These are phyloP conservation scores for Neodidymelliopsis sp. DNA, from an alignment of 2,329 filamentous ascomycete species.

Conservation along the genomic window DNA sequence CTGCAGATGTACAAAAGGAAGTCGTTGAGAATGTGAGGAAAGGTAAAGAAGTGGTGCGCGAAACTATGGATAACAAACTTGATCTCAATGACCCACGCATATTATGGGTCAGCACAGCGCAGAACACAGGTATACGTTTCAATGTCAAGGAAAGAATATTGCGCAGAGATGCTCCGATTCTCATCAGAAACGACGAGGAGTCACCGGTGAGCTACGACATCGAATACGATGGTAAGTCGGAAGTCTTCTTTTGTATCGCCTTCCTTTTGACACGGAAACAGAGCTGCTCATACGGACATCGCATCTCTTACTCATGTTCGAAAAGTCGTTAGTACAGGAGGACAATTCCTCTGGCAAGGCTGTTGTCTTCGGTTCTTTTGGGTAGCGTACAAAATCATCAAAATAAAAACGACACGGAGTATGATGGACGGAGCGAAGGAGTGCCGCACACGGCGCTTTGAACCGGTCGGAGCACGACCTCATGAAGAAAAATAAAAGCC, in stretches of 20 bases:
- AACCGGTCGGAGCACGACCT: too few relatives aligned
- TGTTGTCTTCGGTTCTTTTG: constrained; percentile 67
- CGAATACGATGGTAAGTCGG: constrained; percentile 72
- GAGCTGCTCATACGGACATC: constrained; percentile 45
- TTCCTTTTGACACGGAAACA: constrained; percentile 4
- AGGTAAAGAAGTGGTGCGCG: constrained; percentile 27
- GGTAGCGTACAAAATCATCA: constrained; percentile 20
- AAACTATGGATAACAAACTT: constrained; percentile 18
- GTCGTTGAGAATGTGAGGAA: constrained; percentile 34
- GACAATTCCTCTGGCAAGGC: constrained; percentile 69
- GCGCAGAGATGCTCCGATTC: constrained; percentile 58
- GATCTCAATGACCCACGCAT: constrained; percentile 50
- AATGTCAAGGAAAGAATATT: constrained; percentile 64
- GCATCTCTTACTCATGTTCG: constrained; percentile 59
- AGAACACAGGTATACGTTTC: constrained; percentile 73
- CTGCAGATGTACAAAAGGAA: constrained; percentile 20
- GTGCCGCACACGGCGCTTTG: background rate
- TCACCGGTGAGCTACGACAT: constrained; percentile 73
- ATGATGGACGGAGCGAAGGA: background rate
- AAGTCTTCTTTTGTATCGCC: background rate
- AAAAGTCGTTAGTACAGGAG: constrained; percentile 69
- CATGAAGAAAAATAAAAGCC: constrained; percentile 15
- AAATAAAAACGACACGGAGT: constrained; percentile 6
- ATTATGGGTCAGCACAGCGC: constrained; percentile 71
- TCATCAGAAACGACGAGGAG: constrained; percentile 68